These are phyloP conservation scores for Starmerella stellata DNA, from an alignment of 805 yeast species.

Conservation along the genomic window DNA sequence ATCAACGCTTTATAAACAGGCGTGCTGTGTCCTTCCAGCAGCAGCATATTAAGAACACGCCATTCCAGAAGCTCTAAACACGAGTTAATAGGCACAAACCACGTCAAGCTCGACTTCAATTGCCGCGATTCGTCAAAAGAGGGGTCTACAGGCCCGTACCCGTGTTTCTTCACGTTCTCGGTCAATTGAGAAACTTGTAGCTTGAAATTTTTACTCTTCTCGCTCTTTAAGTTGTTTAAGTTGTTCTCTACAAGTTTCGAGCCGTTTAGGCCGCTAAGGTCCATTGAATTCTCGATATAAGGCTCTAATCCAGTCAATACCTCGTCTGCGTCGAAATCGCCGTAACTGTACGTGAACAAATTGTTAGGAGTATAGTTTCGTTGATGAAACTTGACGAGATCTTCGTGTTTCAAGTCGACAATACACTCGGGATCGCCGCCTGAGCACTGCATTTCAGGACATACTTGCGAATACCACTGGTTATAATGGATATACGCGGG, in stretches of 20 bases:
- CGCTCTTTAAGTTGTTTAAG: too few relatives aligned
- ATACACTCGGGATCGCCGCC: conserved; percentile 87
- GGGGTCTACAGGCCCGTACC: conserved; percentile 69
- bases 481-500: conserved; percentile 73
- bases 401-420: conserved; percentile 55
- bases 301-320: conserved; percentile 12
- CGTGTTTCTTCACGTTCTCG: conserved; percentile 24
- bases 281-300: background rate
- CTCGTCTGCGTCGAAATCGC: conserved; percentile 31
- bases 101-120: conserved; percentile 64
- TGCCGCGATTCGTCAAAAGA: conserved; percentile 49
- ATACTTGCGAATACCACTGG: conserved; percentile 62
- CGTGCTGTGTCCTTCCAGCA: conserved; percentile 83
- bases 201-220: too few relatives aligned
- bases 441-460: conserved; percentile 69
- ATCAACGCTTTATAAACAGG: conserved; percentile 74
- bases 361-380: conserved; percentile 78
- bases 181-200: conserved; percentile 18
- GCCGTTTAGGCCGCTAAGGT: background rate
- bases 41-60: conserved; percentile 48
- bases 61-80: conserved; percentile 53
- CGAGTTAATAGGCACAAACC: conserved; percentile 58
- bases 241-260: too few relatives aligned
- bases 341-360: conserved; percentile 73
- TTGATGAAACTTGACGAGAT: conserved; percentile 58